These are phyloP conservation scores for Brettanomyces bruxellensis DNA, from an alignment of 805 yeast species.

Conservation along the genomic window DNA sequence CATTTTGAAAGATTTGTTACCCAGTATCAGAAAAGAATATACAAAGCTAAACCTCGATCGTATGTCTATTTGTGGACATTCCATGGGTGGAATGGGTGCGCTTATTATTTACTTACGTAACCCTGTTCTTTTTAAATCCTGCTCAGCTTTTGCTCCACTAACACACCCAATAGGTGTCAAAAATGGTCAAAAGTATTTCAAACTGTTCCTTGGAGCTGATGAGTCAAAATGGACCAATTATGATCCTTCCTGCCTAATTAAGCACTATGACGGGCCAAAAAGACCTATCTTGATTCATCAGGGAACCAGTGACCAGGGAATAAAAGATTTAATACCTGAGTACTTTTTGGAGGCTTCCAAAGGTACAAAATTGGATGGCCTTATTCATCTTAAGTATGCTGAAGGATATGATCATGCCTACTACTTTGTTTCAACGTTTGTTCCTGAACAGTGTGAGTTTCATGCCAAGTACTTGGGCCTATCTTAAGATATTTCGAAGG, in stretches of 20 bases:
- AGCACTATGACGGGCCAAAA: slow-evolving; percentile 39
- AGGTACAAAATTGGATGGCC: slow-evolving; percentile 48
- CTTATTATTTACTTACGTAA: slow-evolving; percentile 54
- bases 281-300: slow-evolving; percentile 70
- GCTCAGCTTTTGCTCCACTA: slow-evolving; percentile 88
- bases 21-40: slow-evolving; percentile 33
- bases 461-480: slow-evolving; percentile 55
- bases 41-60: slow-evolving; percentile 51
- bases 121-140: slow-evolving; percentile 67
- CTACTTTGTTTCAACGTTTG: slow-evolving; percentile 73
- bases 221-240: slow-evolving; percentile 59
- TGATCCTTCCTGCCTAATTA: slow-evolving; percentile 77
- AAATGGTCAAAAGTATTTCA: slow-evolving; percentile 86
- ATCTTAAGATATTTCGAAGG: too few species aligned
- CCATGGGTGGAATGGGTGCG: slow-evolving; percentile 98
- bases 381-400: slow-evolving; percentile 50
- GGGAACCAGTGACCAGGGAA: slow-evolving; percentile 69
- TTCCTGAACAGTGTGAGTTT: slow-evolving; percentile 74
- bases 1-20: slow-evolving; percentile 64
- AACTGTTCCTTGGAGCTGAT: slow-evolving; percentile 63
- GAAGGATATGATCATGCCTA: slow-evolving; percentile 91
- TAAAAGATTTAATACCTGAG: slow-evolving; percentile 64
- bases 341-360: slow-evolving; percentile 53
- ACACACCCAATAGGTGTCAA: slow-evolving; percentile 65
- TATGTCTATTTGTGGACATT: slow-evolving; percentile 85